Evolutionary conservation across 140 eudicot genomes (phyloP).

Genomic region (Stevia rebaudiana): DNA sequence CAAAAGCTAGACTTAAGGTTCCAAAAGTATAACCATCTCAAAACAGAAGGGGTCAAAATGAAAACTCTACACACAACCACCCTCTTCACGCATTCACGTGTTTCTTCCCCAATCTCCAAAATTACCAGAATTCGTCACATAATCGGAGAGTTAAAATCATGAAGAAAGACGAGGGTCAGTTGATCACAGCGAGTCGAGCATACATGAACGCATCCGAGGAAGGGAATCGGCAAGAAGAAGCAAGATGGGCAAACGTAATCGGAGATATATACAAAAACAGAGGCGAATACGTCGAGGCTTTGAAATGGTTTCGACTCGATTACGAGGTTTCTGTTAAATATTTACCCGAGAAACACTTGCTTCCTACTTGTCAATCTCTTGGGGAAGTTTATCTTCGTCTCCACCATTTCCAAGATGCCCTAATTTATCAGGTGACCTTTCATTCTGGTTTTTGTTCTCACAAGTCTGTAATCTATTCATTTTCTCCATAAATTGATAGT

Average conservation of each 20-base stretch:
- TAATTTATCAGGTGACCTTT: slow-evolving; percentile 57
- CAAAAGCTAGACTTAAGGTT: too few species aligned
- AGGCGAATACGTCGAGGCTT: slow-evolving; percentile 82
- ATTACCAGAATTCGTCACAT: not conserved
- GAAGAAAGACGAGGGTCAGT: slow-evolving; percentile 51
- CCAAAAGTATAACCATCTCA: too few species aligned
- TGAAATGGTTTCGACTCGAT: slow-evolving; percentile 75
- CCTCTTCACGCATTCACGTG: too few species aligned
- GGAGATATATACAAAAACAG: slow-evolving; percentile 70
- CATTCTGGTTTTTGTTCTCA: not conserved
- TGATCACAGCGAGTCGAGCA: slow-evolving; percentile 51
- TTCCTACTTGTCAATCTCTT: slow-evolving; percentile 86
- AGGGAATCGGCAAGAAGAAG: slow-evolving; percentile 78
- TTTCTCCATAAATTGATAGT: too few species aligned
- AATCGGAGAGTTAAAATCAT: not conserved
- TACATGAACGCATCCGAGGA: slow-evolving; percentile 51
- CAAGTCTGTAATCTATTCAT: not conserved
- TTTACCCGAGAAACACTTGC: slow-evolving; percentile 65
- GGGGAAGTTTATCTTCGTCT: slow-evolving; percentile 87
- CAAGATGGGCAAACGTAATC: slow-evolving; percentile 90
- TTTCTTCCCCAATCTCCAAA: not conserved
- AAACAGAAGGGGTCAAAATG: too few species aligned
- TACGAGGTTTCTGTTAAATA: slow-evolving; percentile 57
- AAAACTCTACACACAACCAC: too few species aligned
- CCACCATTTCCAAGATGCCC: slow-evolving; percentile 52